Base-by-base conservation (phyloP, 1,284 basidiomycete species). In the Rhodofomes roseus region DNA sequence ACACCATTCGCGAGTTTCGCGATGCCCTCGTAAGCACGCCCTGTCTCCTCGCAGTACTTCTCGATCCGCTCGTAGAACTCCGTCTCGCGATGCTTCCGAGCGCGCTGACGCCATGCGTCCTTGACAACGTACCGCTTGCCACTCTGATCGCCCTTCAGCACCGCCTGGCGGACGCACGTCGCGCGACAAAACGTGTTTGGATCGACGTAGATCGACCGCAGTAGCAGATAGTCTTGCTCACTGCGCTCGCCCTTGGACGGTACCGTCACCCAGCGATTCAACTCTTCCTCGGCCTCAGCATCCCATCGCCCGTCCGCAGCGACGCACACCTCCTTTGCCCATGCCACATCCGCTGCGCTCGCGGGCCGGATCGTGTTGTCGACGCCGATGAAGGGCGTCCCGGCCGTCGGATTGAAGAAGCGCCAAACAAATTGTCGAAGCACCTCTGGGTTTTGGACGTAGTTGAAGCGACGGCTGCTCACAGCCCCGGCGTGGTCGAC, bases 371-470 rank as follows among this genome's bases (percentile, higher is more conserved):
- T 6, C 1, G 58, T 60, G 2, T 59, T 50, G 27, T 65, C 63
- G 29, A 23, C 20, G 5, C 61, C 63, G 23, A 61, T 58, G 18
- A 58, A 25, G 2, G 58, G 4, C 6, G 37, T 43, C n/a, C 50
- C 56, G 14, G 55, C 56, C 54, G 36, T 51, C 0, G 63, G 63
- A 37, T 62, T 46, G 5, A 61, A 57, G 34, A 62, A 60, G 9
- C 55, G 51, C 63, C 63, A 65, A 23, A 61, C 56, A 51, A 65
- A 65, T 1, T 37, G 43, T 5, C 54, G 63, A 2, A 62, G 11
- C 34, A 58, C 16, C 22, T 50, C 37, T 2, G 58, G 59, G 14
- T 56, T n/a, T 11, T 55, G 34, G 50, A 48, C 57, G 50, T 62
- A 51, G n/a, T 46, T 36, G 37, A 48, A 46, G 46, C 16, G 54